These are phyloP conservation scores for Nothophaeocryptopus gaeumannii DNA, from an alignment of 2,329 filamentous ascomycete genomes.

Conservation along the genomic window DNA sequence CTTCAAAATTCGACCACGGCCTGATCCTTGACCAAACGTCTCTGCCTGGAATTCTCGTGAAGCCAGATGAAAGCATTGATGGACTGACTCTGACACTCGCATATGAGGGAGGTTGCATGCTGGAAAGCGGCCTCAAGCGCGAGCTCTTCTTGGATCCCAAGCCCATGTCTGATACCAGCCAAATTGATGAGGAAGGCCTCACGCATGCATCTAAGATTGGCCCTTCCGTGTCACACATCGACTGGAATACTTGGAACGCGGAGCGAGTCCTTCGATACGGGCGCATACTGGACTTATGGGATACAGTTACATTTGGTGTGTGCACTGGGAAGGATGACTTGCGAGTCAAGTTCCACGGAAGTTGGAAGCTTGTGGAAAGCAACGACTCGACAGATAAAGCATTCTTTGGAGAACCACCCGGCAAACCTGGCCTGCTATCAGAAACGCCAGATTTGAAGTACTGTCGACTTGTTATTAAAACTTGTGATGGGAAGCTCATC, in stretches of 20 bases:
- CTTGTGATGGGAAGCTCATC: slow-evolving; percentile 20
- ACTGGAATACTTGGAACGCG: slow-evolving; percentile 57
- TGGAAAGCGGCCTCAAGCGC: slow-evolving; percentile 62
- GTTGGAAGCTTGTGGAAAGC: slow-evolving; percentile 16
- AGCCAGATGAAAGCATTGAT: slow-evolving; percentile 46
- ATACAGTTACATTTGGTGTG: slow-evolving; percentile 31
- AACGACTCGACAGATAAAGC: neutral
- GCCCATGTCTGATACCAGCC: slow-evolving; percentile 13
- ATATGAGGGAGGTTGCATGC: slow-evolving; percentile 64
- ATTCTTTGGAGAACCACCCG: no score
- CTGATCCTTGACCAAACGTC: slow-evolving; percentile 66
- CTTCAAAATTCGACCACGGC: slow-evolving; percentile 73
- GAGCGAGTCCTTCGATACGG: slow-evolving; percentile 55
- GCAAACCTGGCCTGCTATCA: slow-evolving; percentile 5
- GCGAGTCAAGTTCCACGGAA: slow-evolving; percentile 25
- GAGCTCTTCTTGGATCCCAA: slow-evolving; percentile 63
- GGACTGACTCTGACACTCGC: slow-evolving; percentile 58
- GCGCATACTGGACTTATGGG: slow-evolving; percentile 68
- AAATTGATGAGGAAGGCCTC: slow-evolving; percentile 22
- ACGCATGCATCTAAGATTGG: slow-evolving; percentile 71
- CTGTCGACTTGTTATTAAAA: slow-evolving; percentile 17
- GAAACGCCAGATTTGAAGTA: slow-evolving; percentile 6
- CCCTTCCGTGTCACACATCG: slow-evolving; percentile 60
- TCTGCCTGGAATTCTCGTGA: slow-evolving; percentile 53
- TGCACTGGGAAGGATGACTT: slow-evolving; percentile 15